These are phyloP conservation scores for Clarireedia hainanense DNA, from an alignment of 2,329 filamentous ascomycete species.

Conservation along the genomic window DNA sequence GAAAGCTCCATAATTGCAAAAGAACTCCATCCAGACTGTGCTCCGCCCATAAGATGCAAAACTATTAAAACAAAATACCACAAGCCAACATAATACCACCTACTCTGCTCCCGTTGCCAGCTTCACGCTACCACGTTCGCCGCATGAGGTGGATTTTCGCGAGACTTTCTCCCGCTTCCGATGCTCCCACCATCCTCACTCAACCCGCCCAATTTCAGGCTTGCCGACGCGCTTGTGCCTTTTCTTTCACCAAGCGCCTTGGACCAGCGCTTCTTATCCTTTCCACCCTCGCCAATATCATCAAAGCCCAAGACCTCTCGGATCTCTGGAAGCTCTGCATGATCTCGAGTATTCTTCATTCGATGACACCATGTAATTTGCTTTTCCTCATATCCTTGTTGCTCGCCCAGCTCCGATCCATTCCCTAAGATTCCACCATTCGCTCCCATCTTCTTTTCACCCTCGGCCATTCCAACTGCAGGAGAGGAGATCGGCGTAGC, in stretches of 20 bases:
- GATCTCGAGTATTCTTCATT: slow-evolving; percentile 73
- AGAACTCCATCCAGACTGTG: neutral
- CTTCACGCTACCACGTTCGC: neutral
- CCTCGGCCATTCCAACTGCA: neutral
- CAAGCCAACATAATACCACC: neutral
- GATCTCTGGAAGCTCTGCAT: slow-evolving; percentile 62
- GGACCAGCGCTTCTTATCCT: slow-evolving; percentile 39
- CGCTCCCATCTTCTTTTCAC: slow-evolving; percentile 10
- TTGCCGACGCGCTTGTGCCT: slow-evolving; percentile 31
- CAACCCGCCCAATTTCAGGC: slow-evolving; percentile 1
- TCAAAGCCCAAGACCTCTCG: slow-evolving; percentile 54
- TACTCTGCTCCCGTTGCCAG: neutral
- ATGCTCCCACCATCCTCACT: slow-evolving; percentile 7
- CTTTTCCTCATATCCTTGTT: slow-evolving; percentile 40
- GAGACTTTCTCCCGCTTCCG: neutral
- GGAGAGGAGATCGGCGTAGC: slow-evolving; percentile 17
- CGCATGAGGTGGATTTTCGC: neutral
- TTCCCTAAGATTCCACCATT: slow-evolving; percentile 8
- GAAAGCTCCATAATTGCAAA: neutral
- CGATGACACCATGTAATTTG: slow-evolving; percentile 71
- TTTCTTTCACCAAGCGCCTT: slow-evolving; percentile 42
- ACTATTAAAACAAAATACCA: slow-evolving; percentile 4
- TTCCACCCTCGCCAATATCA: slow-evolving; percentile 31
- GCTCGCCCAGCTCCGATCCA: slow-evolving; percentile 10
- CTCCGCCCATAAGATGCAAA: neutral